Percentiles rank a stretch among this genome's conserved stretches.
phyloP scores from a whole-genome alignment of 2,329 filamentous ascomycete species.

The Cordyceps militaris region DNA sequence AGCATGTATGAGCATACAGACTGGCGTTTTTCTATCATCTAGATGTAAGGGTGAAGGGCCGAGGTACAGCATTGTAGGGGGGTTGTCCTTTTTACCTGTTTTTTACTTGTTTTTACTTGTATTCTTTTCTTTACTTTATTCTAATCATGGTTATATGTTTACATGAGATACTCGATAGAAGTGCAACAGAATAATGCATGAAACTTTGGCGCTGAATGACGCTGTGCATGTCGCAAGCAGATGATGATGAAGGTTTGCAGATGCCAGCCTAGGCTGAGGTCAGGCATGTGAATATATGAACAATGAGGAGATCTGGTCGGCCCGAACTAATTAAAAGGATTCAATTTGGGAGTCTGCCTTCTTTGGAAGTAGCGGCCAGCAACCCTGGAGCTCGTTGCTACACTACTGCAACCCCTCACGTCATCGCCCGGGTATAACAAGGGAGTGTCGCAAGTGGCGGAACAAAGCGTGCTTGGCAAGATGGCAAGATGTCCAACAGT shows the following conservation, averaged over 20 bases:
- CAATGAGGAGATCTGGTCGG: neutral
- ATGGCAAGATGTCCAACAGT: neutral
- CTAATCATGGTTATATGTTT: constrained; percentile 11
- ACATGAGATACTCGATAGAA: constrained; percentile 8
- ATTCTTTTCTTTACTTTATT: neutral
- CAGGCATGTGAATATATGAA: neutral
- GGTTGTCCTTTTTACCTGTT: neutral
- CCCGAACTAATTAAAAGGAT: neutral
- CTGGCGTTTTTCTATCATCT: neutral
- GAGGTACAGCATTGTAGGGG: neutral
- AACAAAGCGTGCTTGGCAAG: neutral
- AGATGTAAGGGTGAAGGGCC: neutral
- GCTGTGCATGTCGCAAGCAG: neutral
- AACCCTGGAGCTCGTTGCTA: too few relatives aligned
- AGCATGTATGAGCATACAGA: neutral
- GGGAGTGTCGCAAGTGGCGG: neutral
- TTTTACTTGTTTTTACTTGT: neutral
- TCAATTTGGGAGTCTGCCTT: too few relatives aligned
- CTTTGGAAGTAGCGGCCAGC: too few relatives aligned
- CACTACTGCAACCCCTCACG: neutral
- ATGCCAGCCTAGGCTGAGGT: neutral
- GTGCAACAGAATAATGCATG: neutral
- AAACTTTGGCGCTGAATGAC: neutral
- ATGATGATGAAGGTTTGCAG: neutral
- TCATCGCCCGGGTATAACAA: neutral